Conservation (phyloP, 345 rosid genomes). For the Nephelium lappaceum region DNA sequence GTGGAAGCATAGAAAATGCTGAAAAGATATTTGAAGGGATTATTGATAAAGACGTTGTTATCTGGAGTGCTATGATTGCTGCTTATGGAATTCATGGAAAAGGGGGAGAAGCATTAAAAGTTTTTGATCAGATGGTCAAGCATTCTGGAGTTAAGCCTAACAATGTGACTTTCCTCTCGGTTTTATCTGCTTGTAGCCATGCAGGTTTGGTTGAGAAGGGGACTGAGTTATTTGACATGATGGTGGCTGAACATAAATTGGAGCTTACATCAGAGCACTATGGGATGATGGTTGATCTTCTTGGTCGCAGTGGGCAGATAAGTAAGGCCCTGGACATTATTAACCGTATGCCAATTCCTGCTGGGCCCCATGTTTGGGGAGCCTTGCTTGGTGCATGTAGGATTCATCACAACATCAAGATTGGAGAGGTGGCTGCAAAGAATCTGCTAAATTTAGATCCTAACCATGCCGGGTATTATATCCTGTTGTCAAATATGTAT, state of each 20-base stretch:
- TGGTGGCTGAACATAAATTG: constrained; percentile 39
- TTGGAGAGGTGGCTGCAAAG: constrained; percentile 51
- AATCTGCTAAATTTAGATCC: constrained; percentile 48
- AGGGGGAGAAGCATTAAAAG: constrained; percentile 42
- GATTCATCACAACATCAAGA: constrained; percentile 52
- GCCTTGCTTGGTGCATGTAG: constrained; percentile 65
- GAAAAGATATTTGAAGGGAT: constrained; percentile 42
- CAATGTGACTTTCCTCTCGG: constrained; percentile 50
- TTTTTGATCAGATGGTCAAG: constrained; percentile 42
- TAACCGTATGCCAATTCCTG: constrained; percentile 42
- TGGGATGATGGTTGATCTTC: constrained; percentile 65
- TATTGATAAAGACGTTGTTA: constrained; percentile 48
- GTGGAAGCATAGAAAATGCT: constrained; percentile 49
- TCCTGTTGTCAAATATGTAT: constrained; percentile 59
- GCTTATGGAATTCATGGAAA: constrained; percentile 58
- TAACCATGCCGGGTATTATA: constrained; percentile 57
- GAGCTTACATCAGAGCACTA: constrained; percentile 50
- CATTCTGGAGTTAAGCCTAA: constrained; percentile 45
- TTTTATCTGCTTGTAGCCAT: constrained; percentile 67
- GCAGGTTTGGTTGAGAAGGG: constrained; percentile 55
- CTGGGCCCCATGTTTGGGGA: constrained; percentile 51
- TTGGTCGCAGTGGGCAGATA: constrained; percentile 55
- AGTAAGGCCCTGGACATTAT: constrained; percentile 45
- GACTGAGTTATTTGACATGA: constrained; percentile 41
- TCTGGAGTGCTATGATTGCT: constrained; percentile 64